Evolutionary conservation across 1,139 yeast species (phyloP).

Genomic region (Yarrowia galli): DNA sequence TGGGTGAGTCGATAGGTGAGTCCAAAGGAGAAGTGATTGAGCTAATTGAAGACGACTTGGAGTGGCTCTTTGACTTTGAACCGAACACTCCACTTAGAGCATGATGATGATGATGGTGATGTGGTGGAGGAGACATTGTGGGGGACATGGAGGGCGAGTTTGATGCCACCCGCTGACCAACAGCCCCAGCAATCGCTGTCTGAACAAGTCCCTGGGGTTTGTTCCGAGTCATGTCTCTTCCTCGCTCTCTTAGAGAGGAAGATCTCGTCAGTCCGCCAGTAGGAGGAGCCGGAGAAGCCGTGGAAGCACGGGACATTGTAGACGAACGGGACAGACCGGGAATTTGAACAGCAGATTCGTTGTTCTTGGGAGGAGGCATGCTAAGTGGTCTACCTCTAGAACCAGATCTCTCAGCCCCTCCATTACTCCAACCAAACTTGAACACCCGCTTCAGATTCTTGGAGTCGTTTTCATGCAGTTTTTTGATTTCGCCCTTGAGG

Average conservation of each 20-base stretch:
- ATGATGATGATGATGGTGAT: neutral
- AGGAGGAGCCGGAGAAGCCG: slow-evolving; percentile 12
- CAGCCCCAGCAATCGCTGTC: slow-evolving; percentile 19
- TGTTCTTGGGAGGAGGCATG: slow-evolving; percentile 28
- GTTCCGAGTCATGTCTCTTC: slow-evolving; percentile 19
- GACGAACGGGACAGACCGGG: slow-evolving; percentile 17
- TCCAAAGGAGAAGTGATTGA: slow-evolving; percentile 6
- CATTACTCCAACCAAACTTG: slow-evolving; percentile 27
- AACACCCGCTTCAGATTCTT: slow-evolving; percentile 14
- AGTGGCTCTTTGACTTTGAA: neutral
- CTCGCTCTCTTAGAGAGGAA: slow-evolving; percentile 7
- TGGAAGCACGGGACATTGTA: slow-evolving; percentile 10
- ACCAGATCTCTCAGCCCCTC: slow-evolving; percentile 1
- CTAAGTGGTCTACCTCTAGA: slow-evolving; percentile 16
- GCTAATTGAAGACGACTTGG: slow-evolving; percentile 9
- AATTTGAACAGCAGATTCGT: neutral
- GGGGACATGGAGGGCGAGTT: slow-evolving; percentile 16
- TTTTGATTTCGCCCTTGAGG: slow-evolving; percentile 15
- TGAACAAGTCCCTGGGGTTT: slow-evolving; percentile 10
- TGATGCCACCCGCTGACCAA: neutral
- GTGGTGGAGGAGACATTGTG: neutral
- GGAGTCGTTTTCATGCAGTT: slow-evolving; percentile 19
- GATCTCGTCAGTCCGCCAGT: slow-evolving; percentile 4
- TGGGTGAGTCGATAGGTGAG: slow-evolving; percentile 20
- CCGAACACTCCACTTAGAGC: slow-evolving; percentile 18